Conservation (phyloP, 257 asterid species). For the Solanum infundibuliforme region DNA sequence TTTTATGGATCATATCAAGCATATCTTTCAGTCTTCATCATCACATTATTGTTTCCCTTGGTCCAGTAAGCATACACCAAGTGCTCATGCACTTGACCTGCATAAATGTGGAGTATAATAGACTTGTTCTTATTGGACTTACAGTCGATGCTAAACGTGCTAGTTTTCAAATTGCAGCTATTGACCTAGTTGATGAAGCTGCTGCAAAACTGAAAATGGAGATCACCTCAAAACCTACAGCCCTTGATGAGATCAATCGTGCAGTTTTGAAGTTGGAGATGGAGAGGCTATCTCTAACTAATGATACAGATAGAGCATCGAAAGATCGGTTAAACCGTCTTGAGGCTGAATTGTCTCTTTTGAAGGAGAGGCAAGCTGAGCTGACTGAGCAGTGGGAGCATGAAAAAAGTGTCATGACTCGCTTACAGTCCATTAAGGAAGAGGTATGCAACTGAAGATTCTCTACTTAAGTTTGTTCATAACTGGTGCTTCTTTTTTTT, state of each 20-base stretch:
- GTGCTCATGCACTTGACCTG: neutral
- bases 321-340: constrained; percentile 77
- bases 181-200: constrained; percentile 93
- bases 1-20: neutral
- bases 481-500: neutral
- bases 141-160: neutral
- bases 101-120: neutral
- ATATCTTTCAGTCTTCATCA: neutral
- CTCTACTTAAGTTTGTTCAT: neutral
- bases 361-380: constrained; percentile 73
- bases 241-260: constrained; percentile 85
- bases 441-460: constrained; percentile 34
- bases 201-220: constrained; percentile 98
- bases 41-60: neutral
- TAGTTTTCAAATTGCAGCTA: constrained; percentile 47
- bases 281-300: constrained; percentile 86
- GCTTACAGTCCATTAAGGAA: constrained; percentile 77
- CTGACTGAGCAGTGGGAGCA: constrained; percentile 92
- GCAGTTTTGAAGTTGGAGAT: constrained; percentile 82
- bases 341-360: constrained; percentile 64
- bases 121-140: neutral
- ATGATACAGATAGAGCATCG: constrained; percentile 86
- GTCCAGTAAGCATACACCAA: neutral
- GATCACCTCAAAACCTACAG: constrained; percentile 93
- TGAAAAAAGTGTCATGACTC: constrained; percentile 81